Conservation (phyloP, 2,329 filamentous ascomycete species). For the Aspergillus ruber region DNA sequence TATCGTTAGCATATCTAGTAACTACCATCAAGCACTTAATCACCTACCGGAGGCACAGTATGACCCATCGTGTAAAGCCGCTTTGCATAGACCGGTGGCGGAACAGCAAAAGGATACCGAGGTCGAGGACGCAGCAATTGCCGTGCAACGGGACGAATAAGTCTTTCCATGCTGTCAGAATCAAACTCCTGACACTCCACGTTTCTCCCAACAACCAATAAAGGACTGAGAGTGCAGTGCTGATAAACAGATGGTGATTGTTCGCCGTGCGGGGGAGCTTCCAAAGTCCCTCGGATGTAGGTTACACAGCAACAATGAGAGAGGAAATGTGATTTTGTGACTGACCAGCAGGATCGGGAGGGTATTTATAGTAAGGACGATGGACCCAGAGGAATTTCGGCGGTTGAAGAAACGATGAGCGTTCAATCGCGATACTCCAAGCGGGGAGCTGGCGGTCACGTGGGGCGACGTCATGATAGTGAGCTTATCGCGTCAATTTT, state of each 20-base stretch:
- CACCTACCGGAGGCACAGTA: constrained; percentile 31
- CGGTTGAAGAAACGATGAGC: background rate
- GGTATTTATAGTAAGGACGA: background rate
- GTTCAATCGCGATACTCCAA: background rate
- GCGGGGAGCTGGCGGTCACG: constrained; percentile 12
- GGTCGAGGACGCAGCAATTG: constrained; percentile 30
- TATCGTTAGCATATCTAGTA: background rate
- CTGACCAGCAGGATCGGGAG: background rate
- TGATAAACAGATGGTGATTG: background rate
- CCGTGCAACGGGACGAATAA: constrained; percentile 29
- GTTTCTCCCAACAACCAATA: background rate
- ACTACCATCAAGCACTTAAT: constrained; percentile 3
- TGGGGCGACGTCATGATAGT: constrained; percentile 9
- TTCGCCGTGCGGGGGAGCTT: background rate
- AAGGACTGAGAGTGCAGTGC: background rate
- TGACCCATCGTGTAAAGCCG: constrained; percentile 38
- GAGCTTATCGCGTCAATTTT: background rate
- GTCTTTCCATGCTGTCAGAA: constrained; percentile 23
- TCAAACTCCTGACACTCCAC: background rate
- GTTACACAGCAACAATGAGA: background rate
- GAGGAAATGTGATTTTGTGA: background rate
- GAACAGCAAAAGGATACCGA: constrained; percentile 31
- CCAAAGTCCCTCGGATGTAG: background rate
- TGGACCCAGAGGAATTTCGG: constrained; percentile 2
- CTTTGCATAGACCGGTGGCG: constrained; percentile 23